A percentile compares a stretch with the other conserved stretches of the same genome.
Evolutionary conservation across 192 early-diverging fungal genomes (phyloP).

Genomic region (Pilaira anomala): DNA sequence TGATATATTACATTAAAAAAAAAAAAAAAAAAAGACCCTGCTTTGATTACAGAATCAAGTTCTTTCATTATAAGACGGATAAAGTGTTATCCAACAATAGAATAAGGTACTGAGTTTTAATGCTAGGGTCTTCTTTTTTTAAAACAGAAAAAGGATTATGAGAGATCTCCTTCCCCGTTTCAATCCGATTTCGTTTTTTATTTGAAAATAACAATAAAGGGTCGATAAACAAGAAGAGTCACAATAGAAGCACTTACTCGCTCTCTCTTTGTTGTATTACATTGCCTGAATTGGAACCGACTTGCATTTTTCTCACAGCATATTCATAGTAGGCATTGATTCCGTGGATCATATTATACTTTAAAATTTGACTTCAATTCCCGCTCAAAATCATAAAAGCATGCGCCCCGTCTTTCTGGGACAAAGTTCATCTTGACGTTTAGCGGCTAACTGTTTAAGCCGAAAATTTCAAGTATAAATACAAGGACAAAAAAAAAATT

Average conservation of each 20-base stretch:
- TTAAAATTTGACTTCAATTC: not conserved
- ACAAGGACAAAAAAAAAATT: not conserved
- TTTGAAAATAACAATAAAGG: not conserved
- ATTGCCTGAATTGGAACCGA: not conserved
- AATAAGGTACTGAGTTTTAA: not conserved
- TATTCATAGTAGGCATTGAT: not conserved
- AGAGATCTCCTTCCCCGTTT: not conserved
- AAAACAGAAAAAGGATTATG: not conserved
- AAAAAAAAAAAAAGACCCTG: too few species aligned
- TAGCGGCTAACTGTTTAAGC: slow-evolving; percentile 10
- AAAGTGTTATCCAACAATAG: not conserved
- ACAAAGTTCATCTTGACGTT: not conserved
- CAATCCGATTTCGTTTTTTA: not conserved
- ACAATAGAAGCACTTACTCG: too few species aligned
- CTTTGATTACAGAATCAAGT: not conserved
- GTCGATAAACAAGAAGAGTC: too few species aligned
- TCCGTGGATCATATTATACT: not conserved
- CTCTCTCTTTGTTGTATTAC: not conserved
- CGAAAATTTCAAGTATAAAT: not conserved
- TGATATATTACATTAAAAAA: too few species aligned
- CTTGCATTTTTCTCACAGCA: not conserved
- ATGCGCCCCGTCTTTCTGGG: not conserved
- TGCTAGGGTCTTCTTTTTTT: not conserved
- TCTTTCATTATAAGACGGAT: not conserved
- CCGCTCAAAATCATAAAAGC: not conserved